Percentiles rank a stretch among this genome's conserved stretches.
phyloP scores from a whole-genome alignment of 2,329 filamentous ascomycete species.

The Basipetospora sp. region DNA sequence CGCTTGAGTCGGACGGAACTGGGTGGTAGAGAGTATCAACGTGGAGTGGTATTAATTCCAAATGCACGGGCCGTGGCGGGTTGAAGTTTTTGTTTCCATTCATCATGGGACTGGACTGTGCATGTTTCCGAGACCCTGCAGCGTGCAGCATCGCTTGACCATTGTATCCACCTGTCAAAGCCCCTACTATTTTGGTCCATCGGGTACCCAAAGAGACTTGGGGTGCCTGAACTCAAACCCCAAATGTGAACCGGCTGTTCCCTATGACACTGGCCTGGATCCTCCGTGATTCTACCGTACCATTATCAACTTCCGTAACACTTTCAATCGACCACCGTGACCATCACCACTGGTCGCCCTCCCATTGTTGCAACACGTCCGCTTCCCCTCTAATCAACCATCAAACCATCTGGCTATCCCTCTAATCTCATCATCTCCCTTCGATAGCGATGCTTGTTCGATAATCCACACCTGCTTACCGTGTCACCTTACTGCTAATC shows the following conservation, averaged over 20 bases:
- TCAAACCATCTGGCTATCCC: neutral
- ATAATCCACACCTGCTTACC: neutral
- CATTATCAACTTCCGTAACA: neutral
- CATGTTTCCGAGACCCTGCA: slow-evolving; percentile 23
- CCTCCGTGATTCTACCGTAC: slow-evolving; percentile 1
- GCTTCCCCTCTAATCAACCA: neutral
- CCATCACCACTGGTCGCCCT: too few relatives aligned
- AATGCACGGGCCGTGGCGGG: too few relatives aligned
- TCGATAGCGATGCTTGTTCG: neutral
- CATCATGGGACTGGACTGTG: too few relatives aligned
- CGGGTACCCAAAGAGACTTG: neutral
- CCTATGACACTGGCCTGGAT: neutral
- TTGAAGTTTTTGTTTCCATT: too few relatives aligned
- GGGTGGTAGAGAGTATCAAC: too few relatives aligned
- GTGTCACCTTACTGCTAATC: too few relatives aligned
- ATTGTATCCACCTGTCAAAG: neutral
- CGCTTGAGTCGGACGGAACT: too few relatives aligned
- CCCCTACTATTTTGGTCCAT: neutral
- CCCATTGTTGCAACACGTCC: too few relatives aligned
- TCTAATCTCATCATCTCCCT: neutral
- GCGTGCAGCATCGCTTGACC: slow-evolving; percentile 3
- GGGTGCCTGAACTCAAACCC: neutral
- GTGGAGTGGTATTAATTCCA: too few relatives aligned
- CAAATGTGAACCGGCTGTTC: neutral
- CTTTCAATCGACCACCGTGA: too few relatives aligned